Percentiles rank a stretch among this genome's conserved stretches.
phyloP scores from a whole-genome alignment of 1,284 basidiomycete genomes.

The Puccinia hordei region DNA sequence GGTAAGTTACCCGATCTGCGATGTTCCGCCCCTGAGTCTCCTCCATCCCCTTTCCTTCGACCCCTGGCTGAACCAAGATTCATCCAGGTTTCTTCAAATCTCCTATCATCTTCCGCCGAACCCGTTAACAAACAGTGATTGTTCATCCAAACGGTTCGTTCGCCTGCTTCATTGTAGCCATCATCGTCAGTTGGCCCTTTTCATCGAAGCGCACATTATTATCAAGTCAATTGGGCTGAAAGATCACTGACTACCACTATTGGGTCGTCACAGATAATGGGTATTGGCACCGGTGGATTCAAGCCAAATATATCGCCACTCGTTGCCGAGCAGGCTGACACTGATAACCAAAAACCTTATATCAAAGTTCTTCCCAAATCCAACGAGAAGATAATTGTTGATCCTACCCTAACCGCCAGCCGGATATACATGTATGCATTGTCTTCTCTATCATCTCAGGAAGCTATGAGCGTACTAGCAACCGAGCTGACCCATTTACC shows the following conservation, averaged over 20 bases:
- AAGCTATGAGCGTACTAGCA: background rate
- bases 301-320: slow-evolving; percentile 66
- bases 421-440: slow-evolving; percentile 64
- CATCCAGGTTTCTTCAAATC: too few relatives aligned
- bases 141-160: slow-evolving; percentile 65
- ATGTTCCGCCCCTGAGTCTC: too few relatives aligned
- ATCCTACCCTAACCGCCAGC: slow-evolving; percentile 72
- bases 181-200: slow-evolving; percentile 69
- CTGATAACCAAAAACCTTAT: slow-evolving; percentile 66
- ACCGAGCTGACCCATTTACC: background rate
- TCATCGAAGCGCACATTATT: background rate
- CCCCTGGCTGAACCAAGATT: slow-evolving; percentile 63
- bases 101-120: slow-evolving; percentile 75
- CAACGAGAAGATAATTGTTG: slow-evolving; percentile 78
- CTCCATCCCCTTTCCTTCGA: background rate
- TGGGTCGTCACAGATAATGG: slow-evolving; percentile 50
- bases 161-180: slow-evolving; percentile 68
- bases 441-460: background rate
- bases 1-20: too few relatives aligned
- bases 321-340: slow-evolving; percentile 67
- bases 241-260: background rate
- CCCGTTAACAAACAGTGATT: slow-evolving; percentile 71
- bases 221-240: background rate
- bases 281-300: slow-evolving; percentile 67
- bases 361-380: slow-evolving; percentile 62